Evolutionary conservation across 2,329 filamentous ascomycete species (phyloP).

Genomic region (Metarhizium robertsii): DNA sequence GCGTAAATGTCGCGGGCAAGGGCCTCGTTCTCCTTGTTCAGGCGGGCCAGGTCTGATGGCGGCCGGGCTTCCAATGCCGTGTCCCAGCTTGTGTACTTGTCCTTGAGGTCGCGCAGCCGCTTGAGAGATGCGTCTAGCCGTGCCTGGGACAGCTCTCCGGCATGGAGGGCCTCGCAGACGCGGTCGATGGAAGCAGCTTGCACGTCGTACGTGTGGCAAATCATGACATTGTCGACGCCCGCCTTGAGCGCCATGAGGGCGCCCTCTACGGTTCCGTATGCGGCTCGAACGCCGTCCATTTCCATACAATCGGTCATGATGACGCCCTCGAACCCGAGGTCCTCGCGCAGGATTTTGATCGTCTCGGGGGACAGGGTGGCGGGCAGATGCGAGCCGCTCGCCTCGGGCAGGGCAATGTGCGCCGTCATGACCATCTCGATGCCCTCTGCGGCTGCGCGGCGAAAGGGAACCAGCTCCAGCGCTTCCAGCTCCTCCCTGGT

Average conservation of each 20-base stretch:
- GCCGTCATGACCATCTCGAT: constrained; percentile 20
- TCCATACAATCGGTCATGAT: constrained; percentile 18
- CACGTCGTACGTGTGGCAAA: constrained; percentile 17
- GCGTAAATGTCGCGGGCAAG: constrained; percentile 12
- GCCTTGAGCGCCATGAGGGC: constrained; percentile 16
- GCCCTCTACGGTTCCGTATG: constrained; percentile 15
- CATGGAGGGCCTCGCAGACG: constrained; percentile 11
- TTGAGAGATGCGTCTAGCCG: constrained; percentile 11
- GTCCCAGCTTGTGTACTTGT: constrained; percentile 14
- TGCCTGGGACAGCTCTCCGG: constrained; percentile 8
- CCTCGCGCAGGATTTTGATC: constrained; percentile 13
- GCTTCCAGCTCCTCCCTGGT: constrained; percentile 12
- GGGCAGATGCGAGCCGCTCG: constrained; percentile 11
- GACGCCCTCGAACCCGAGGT: constrained; percentile 13
- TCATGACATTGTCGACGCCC: constrained; percentile 18
- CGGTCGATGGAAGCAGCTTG: constrained; percentile 16
- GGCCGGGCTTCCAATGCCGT: constrained; percentile 8
- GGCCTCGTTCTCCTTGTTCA: constrained; percentile 9
- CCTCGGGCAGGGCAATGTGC: constrained; percentile 16
- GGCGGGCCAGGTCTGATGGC: constrained; percentile 3
- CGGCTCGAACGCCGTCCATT: constrained; percentile 17
- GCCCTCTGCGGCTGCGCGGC: constrained; percentile 9
- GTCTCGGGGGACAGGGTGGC: constrained; percentile 15
- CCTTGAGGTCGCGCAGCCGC: constrained; percentile 12
- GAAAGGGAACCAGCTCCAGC: constrained; percentile 15